Evolutionary conservation across 257 asterid genomes (phyloP), one percentile per base, ranked within the genome.

Genomic region (Agastache rugosa): DNA sequence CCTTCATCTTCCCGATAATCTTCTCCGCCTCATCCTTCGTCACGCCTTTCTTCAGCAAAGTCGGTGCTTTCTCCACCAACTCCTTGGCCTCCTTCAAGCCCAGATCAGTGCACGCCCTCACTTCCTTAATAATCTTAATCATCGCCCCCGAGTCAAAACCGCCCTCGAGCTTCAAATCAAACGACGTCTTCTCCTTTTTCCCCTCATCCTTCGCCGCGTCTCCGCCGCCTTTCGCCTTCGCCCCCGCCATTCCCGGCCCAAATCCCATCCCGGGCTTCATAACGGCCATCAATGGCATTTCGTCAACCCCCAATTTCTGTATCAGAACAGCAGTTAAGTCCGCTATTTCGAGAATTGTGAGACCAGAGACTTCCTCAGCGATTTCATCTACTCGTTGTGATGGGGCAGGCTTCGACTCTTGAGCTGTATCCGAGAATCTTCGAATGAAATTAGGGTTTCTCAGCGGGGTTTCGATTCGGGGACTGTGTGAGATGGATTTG

Each of bases 41-140:
- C 51, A 93, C 96, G n/a, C 98, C 98, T 79, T 93, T 93, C 90
- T 91, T 93, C 91, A 93, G 80, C 85, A 89, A 82, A 1, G 93
- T 86, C 0, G 98, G 98, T 7, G 96, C 98, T 80, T 93, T 93
- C 84, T 93, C 98, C 80, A 93, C 98, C 89, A 93, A 83, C 62
- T 93, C 98, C 82, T 93, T 93, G 1, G 98, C 98, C 78, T 93
- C 98, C 78, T 93, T 93, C 91, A 93, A 85, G 7, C 98, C 98
- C 76, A 93, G 78, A 79, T 86, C 89, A 22, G 98, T 93, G 75
- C 85, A 89, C 42, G 96, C 84, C 67, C 98, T 88, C 47, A 93
- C 98, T 82, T 93, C 98, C 91, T 93, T 93, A 44, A 91, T 93
- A 75, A 93, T 91, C 89, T 93, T 93, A 74, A 93, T 90, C 83